A percentile compares a stretch with the other conserved stretches of the same genome.
phyloP scores from a whole-genome alignment of 495 filamentous ascomycete species.

The Xylaria bambusicola region DNA sequence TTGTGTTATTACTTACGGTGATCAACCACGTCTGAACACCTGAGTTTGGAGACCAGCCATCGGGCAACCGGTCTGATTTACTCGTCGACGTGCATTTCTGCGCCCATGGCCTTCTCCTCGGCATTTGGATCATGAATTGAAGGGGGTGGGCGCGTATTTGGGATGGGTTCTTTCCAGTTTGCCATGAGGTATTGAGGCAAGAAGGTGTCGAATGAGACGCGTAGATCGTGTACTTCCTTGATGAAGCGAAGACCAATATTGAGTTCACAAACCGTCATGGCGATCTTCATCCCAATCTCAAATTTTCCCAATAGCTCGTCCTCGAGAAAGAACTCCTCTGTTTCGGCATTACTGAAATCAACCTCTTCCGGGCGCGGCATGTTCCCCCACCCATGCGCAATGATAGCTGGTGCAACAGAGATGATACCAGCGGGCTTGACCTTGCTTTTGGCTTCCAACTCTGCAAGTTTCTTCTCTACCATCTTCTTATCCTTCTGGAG shows the following conservation, averaged over 20 bases:
- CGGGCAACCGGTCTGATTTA: background rate
- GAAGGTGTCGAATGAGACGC: constrained; percentile 59
- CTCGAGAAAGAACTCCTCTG: constrained; percentile 66
- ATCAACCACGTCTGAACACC: no score
- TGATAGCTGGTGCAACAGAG: constrained; percentile 34
- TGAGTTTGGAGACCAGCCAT: background rate
- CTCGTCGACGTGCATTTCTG: constrained; percentile 15
- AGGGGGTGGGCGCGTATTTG: constrained; percentile 37
- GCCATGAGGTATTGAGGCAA: constrained; percentile 74
- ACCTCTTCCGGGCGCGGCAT: constrained; percentile 40
- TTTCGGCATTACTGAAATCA: constrained; percentile 17
- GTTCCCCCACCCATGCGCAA: constrained; percentile 43
- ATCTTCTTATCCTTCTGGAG: constrained; percentile 23
- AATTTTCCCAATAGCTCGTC: constrained; percentile 60
- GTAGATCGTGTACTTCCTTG: constrained; percentile 60
- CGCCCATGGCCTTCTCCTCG: constrained; percentile 23
- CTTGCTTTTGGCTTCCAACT: constrained; percentile 22
- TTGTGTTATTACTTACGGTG: no score
- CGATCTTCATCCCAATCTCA: constrained; percentile 77
- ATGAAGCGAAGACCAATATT: constrained; percentile 60
- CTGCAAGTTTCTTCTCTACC: constrained; percentile 27
- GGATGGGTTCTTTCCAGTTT: constrained; percentile 60
- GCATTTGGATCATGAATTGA: constrained; percentile 31
- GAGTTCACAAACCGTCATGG: constrained; percentile 61
- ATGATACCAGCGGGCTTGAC: constrained; percentile 44